Evolutionary conservation across 2,329 filamentous ascomycete genomes (phyloP).

Genomic region (Phyllosticta citriasiana): DNA sequence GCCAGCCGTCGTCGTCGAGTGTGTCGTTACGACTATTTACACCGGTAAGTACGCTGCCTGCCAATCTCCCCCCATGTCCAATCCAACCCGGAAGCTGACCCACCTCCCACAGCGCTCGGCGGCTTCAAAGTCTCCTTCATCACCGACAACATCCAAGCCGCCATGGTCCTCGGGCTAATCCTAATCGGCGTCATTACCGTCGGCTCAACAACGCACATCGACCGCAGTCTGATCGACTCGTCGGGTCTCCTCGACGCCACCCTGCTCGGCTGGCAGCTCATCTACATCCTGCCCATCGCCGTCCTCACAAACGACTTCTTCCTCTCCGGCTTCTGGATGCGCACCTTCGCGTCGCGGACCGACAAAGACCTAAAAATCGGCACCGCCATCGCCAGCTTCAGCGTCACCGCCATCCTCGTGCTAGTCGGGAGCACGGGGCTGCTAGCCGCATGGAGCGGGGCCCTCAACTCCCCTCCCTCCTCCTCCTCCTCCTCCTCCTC

Average conservation of each 20-base stretch:
- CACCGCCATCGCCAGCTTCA: conserved; percentile 55
- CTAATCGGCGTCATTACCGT: conserved; percentile 70
- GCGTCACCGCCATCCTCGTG: conserved; percentile 58
- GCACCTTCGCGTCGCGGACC: conserved; percentile 20
- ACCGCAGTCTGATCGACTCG: conserved; percentile 55
- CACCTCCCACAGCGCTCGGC: conserved; percentile 49
- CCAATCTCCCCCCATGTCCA: neutral
- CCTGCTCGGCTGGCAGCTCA: conserved; percentile 71
- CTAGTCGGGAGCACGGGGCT: conserved; percentile 65
- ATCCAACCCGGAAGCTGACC: conserved; percentile 6
- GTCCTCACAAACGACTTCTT: conserved; percentile 82
- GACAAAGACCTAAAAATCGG: conserved; percentile 52
- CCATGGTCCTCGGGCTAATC: conserved; percentile 66
- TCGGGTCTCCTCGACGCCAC: conserved; percentile 60
- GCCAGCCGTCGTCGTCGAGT: conserved; percentile 68
- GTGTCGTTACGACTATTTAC: conserved; percentile 69
- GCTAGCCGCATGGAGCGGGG: conserved; percentile 60
- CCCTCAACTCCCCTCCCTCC: neutral
- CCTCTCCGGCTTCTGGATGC: conserved; percentile 65
- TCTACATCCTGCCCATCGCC: conserved; percentile 75
- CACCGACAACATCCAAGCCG: conserved; percentile 72
- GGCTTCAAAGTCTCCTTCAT: conserved; percentile 78
- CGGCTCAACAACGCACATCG: conserved; percentile 63
- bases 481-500: no score
- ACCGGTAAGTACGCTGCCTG: conserved; percentile 59